phyloP scores from a whole-genome alignment of 768 basidiomycete genomes.

The Phaffia australis region DNA sequence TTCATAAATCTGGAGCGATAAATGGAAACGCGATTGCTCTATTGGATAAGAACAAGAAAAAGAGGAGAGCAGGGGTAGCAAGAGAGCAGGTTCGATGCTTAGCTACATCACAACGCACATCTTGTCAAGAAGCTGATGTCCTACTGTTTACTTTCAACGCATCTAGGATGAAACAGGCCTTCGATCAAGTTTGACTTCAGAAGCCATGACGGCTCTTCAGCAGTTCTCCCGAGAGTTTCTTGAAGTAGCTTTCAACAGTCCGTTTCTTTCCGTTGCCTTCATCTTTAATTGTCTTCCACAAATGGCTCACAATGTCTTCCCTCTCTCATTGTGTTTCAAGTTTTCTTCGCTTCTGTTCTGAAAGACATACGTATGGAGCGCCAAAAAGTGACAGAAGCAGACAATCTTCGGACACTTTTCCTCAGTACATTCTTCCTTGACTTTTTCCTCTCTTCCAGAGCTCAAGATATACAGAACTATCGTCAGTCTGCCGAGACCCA shows the following conservation, averaged over 20 bases:
- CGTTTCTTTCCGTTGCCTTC: slow-evolving; percentile 69
- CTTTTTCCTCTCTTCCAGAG: slow-evolving; percentile 58
- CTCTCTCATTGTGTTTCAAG: slow-evolving; percentile 40
- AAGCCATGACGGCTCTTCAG: slow-evolving; percentile 46
- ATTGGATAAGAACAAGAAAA: slow-evolving; percentile 59
- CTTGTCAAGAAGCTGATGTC: not conserved
- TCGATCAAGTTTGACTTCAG: slow-evolving; percentile 32
- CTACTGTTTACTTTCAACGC: not conserved
- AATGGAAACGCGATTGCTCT: slow-evolving; percentile 55
- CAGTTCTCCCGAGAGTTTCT: slow-evolving; percentile 62
- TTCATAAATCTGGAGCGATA: slow-evolving; percentile 78
- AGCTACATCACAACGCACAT: not conserved
- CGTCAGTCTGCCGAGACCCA: slow-evolving; percentile 3
- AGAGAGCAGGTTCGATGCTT: too few species aligned
- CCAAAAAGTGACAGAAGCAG: slow-evolving; percentile 85
- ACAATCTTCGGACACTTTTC: slow-evolving; percentile 76
- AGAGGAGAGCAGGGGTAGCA: slow-evolving; percentile 30
- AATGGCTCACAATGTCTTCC: slow-evolving; percentile 32
- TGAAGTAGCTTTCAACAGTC: slow-evolving; percentile 78
- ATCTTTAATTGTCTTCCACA: slow-evolving; percentile 72
- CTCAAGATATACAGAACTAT: slow-evolving; percentile 32
- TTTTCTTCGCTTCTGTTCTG: slow-evolving; percentile 71
- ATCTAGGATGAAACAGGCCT: slow-evolving; percentile 55
- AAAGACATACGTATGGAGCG: slow-evolving; percentile 91
- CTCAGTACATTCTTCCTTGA: slow-evolving; percentile 85